These are phyloP conservation scores for Phytopythium litorale DNA, from an alignment of 352 stramenopile species.

Conservation along the genomic window DNA sequence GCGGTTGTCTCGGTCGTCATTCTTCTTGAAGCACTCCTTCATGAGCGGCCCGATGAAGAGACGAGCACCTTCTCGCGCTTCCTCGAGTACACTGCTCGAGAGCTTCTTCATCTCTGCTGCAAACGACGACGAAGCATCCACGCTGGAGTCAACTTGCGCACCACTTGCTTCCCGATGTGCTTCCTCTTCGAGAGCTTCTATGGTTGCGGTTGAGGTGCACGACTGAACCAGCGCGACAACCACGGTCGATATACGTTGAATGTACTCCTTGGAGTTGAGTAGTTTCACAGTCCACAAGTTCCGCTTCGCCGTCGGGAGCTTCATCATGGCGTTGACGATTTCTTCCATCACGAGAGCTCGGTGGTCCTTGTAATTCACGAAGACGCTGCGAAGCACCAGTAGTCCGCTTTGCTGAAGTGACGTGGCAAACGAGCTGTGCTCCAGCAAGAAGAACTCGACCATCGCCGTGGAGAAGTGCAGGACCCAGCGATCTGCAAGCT, in stretches of 20 bases:
- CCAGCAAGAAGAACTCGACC: slow-evolving; percentile 64
- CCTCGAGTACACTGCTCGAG: slow-evolving; percentile 19
- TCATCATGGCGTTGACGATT: slow-evolving; percentile 70
- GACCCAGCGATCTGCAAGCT: slow-evolving; percentile 76
- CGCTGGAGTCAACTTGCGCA: background rate
- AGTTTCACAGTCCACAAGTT: slow-evolving; percentile 72
- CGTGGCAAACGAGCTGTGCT: slow-evolving; percentile 51
- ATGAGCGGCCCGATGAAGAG: slow-evolving; percentile 51
- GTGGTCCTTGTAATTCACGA: slow-evolving; percentile 60
- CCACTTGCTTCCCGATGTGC: background rate
- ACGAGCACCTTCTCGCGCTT: slow-evolving; percentile 30
- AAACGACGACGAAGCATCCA: slow-evolving; percentile 18
- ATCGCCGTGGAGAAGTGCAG: slow-evolving; percentile 67
- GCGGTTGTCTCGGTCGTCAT: slow-evolving; percentile 70
- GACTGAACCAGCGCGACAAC: slow-evolving; percentile 61
- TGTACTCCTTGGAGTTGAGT: slow-evolving; percentile 28
- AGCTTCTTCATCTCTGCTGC: slow-evolving; percentile 12
- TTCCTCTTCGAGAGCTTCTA: slow-evolving; percentile 9
- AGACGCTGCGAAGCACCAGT: slow-evolving; percentile 58
- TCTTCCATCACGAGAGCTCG: slow-evolving; percentile 60
- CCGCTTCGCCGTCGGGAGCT: slow-evolving; percentile 69
- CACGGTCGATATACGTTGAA: slow-evolving; percentile 76
- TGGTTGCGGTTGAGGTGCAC: slow-evolving; percentile 17
- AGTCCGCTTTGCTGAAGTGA: slow-evolving; percentile 63
- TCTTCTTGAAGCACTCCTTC: slow-evolving; percentile 80